Conservation (phyloP, 2,329 filamentous ascomycete genomes). For the Colletotrichum phormii region DNA sequence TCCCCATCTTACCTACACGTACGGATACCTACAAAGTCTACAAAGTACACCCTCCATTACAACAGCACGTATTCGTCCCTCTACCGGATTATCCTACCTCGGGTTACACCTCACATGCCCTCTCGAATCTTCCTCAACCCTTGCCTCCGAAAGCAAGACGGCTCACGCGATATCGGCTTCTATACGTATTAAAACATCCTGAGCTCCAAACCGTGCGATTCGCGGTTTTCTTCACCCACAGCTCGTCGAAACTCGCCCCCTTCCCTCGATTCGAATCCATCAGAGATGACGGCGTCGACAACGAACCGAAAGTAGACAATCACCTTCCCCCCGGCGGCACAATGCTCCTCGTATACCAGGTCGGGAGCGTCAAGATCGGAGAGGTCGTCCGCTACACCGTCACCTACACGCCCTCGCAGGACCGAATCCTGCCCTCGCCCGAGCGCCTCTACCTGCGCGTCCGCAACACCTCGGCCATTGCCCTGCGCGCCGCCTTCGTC, state of each 20-base stretch:
- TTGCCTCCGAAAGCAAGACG: constrained; percentile 20
- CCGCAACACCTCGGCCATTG: constrained; percentile 91
- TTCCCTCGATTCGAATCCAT: not conserved
- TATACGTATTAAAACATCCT: not conserved
- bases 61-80: not conserved
- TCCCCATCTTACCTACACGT: not conserved
- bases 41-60: not conserved
- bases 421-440: constrained; percentile 90
- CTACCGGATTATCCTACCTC: not conserved
- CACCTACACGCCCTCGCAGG: constrained; percentile 89
- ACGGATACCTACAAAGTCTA: too few relatives aligned
- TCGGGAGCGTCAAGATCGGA: constrained; percentile 91
- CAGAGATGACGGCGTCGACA: constrained; percentile 30
- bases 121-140: not conserved
- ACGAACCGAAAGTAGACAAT: constrained; percentile 18
- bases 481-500: constrained; percentile 92
- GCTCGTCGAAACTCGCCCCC: not conserved
- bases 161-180: constrained; percentile 4
- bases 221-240: not conserved
- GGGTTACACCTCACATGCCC: constrained; percentile 20
- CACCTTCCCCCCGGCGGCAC: constrained; percentile 37
- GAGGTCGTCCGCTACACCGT: constrained; percentile 93
- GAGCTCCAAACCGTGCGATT: not conserved
- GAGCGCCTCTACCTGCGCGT: constrained; percentile 85
- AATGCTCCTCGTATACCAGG: constrained; percentile 93